A percentile compares a stretch with the other conserved stretches of the same genome.
Evolutionary conservation across 2,329 filamentous ascomycete genomes (phyloP).

Genomic region (Sclerotinia subarctica): DNA sequence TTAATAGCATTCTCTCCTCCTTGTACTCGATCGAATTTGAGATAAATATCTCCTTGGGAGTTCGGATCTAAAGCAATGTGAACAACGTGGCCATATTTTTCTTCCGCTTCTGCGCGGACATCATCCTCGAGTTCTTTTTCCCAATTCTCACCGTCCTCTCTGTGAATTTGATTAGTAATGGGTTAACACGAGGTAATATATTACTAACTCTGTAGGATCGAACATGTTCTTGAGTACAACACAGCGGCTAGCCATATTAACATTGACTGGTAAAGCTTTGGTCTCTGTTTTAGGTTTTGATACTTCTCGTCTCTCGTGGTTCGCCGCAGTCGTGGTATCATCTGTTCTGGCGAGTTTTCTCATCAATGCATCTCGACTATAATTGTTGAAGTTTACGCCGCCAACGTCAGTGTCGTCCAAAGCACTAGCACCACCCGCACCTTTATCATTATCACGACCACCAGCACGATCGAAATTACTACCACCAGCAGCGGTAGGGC

Average conservation of each 20-base stretch:
- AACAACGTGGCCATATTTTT: constrained; percentile 95
- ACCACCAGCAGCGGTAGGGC: constrained; percentile 71
- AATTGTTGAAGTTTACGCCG: constrained; percentile 99
- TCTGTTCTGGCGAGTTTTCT: constrained; percentile 95
- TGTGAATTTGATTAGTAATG: constrained; percentile 45
- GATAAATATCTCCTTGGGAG: constrained; percentile 92
- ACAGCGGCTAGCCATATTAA: constrained; percentile 90
- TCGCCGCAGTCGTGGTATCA: constrained; percentile 61
- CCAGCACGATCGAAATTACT: constrained; percentile 86
- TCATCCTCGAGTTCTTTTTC: constrained; percentile 92
- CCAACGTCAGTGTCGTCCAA: constrained; percentile 96
- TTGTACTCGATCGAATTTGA: constrained; percentile 95
- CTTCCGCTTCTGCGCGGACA: constrained; percentile 86
- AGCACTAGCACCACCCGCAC: constrained; percentile 82
- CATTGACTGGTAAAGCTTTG: constrained; percentile 76
- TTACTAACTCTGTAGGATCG: constrained; percentile 79
- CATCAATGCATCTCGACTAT: constrained; percentile 98
- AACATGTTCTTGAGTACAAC: constrained; percentile 96
- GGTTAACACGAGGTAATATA: background rate
- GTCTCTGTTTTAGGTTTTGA: constrained; percentile 75
- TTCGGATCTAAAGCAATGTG: constrained; percentile 95
- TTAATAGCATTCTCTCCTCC: constrained; percentile 97
- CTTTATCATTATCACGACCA: constrained; percentile 84
- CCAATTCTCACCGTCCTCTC: constrained; percentile 84
- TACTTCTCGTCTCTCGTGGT: constrained; percentile 64